Percentiles rank a stretch among this genome's conserved stretches.
Conservation (phyloP, 2,329 filamentous ascomycete genomes). For the Botrytis byssoidea region DNA sequence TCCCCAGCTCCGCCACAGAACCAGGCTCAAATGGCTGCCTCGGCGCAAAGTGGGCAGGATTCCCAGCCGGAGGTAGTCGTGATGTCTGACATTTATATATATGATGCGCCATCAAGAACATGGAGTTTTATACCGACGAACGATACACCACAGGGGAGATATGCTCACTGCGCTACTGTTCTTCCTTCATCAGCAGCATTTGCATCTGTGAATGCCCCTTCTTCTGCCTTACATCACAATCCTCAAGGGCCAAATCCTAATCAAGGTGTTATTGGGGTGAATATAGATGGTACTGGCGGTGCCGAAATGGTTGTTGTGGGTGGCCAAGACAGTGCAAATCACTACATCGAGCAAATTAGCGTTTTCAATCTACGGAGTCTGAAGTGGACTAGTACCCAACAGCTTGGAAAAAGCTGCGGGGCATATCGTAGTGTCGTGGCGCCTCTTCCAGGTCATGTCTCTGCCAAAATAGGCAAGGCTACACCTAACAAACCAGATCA, state of each 20-base stretch:
- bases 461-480: conserved; percentile 64
- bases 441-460: conserved; percentile 67
- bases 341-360: conserved; percentile 98
- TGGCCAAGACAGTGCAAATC: conserved; percentile 94
- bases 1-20: conserved; percentile 62
- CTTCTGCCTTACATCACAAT: conserved; percentile 88
- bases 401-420: conserved; percentile 87
- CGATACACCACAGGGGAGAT: conserved; percentile 87
- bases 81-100: conserved; percentile 98
- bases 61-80: conserved; percentile 84
- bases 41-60: conserved; percentile 52
- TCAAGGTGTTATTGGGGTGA: conserved; percentile 82
- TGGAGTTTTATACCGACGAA: conserved; percentile 83
- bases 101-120: conserved; percentile 75
- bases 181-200: conserved; percentile 86
- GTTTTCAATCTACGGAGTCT: conserved; percentile 94
- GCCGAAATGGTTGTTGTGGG: conserved; percentile 97
- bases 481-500: conserved; percentile 43
- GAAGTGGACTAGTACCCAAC: conserved; percentile 90
- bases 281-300: conserved; percentile 85
- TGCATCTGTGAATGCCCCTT: conserved; percentile 76
- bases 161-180: conserved; percentile 94
- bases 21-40: conserved; percentile 45
- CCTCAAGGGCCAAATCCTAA: conserved; percentile 79
- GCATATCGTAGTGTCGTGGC: conserved; percentile 95